Base-by-base conservation (phyloP, 1,284 basidiomycete species). In the Apiotrichum sp. region DNA sequence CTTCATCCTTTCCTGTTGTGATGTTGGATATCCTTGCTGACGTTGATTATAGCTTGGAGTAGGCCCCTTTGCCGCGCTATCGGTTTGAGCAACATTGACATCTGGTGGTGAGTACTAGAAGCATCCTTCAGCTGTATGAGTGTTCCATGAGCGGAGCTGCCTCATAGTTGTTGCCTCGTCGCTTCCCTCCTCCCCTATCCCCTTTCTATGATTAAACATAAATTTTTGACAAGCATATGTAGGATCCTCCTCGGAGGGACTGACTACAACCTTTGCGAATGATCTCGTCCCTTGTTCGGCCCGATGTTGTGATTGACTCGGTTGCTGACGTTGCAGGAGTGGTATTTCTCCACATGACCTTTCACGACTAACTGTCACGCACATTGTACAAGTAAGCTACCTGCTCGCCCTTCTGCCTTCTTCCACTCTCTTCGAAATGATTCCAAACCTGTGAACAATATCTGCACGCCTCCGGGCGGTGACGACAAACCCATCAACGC, bases 171-270 rank as follows among this genome's bases (percentile, higher is more conserved):
- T 31, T 13, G 36, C 38, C 34, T 35, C 29, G 16, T 32, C 42
- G 36, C 31, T 16, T 11, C 47, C 31, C 47, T 33, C 47, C 13
- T 49, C 34, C 33, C 48, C 13, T 43, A n/a, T 29, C 16, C 38
- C 9, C 33, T 13, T n/a, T 35, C 63, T 52, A 65, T 68, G 72
- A 73, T 73, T 75, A 70, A 67, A 64, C 61, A 59, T 55, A 61
- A 66, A 66, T 46, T 47, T 58, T 38, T 61, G 69, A 75, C 73
- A 75, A 75, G 73, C 73, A 75, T 75, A 75, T 75, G 67, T 72
- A 75, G 72, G 73, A 75, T 62, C 64, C 65, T 58, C 59, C 57
- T 67, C 58, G 66, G 65, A 61, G 62, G 67, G 65, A 61, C 53
- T 69, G 73, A 72, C 73, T 73, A 68, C 63, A 67, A 52, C 54